Base-by-base conservation (phyloP, 176 grass and related monocot genomes). In the Oryza meyeriana region DNA sequence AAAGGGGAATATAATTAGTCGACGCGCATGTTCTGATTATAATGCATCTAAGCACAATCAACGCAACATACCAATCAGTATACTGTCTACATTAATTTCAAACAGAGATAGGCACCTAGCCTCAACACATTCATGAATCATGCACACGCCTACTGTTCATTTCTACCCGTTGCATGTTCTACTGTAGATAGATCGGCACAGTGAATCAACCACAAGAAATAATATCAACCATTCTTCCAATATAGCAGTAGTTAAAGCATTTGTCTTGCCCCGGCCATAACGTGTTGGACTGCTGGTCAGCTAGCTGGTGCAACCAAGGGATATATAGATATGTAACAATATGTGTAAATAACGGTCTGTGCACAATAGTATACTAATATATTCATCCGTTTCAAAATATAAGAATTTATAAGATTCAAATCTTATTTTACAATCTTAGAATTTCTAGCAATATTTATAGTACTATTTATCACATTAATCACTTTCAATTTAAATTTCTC, bases 321-420 rank as follows among this genome's bases (percentile, higher is more conserved):
- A 62, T 30, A 5, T 22, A 42, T 26, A 24, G 31, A 4, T n/a
- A n/a, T n/a, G n/a, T n/a, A n/a, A 3, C 16, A n/a, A 55, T 55
- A 48, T 12, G 22, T 13, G 13, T 39, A 27, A 14, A 71, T 14
- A 13, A 32, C 55, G 10, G 28, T 17, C 40, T 66, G 58, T 17
- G 69, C 78, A 52, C 48, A 74, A 79, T 83, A 82, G 8, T 24
- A 79, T 83, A 82, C 2, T 24, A 59, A n/a, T 59, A 59, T 57
- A 86, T 79, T n/a, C n/a, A n/a, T n/a, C n/a, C n/a, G n/a, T n/a
- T n/a, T n/a, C n/a, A n/a, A n/a, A n/a, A n/a, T n/a, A n/a, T n/a
- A n/a, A n/a, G n/a, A n/a, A n/a, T n/a, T n/a, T n/a, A n/a, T n/a
- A n/a, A n/a, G n/a, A n/a, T n/a, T n/a, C n/a, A n/a, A n/a, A n/a